A percentile compares a stretch with the other conserved stretches of the same genome.
phyloP scores from a whole-genome alignment of 164 flowering plant species.

The Santalum album region DNA sequence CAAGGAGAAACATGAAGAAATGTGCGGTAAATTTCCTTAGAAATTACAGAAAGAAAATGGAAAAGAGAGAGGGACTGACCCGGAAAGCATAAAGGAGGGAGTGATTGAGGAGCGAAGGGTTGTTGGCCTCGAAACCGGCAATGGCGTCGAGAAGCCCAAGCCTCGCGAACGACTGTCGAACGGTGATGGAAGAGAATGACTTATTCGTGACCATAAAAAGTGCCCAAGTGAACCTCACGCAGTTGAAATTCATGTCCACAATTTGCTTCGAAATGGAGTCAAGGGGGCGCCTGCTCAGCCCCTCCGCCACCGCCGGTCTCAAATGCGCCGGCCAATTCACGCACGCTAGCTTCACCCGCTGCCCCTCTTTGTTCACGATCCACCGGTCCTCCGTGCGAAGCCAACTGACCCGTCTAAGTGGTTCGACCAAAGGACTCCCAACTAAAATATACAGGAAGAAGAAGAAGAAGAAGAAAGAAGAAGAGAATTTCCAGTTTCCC shows the following conservation, averaged over 20 bases:
- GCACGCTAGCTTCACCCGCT: slow-evolving; percentile 13
- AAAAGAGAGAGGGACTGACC: background rate
- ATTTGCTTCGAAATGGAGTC: slow-evolving; percentile 5
- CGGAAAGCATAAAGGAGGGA: slow-evolving; percentile 5
- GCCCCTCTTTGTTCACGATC: slow-evolving; percentile 6
- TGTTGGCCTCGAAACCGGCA: slow-evolving; percentile 7
- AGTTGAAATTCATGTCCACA: slow-evolving; percentile 6
- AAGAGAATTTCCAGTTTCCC: too few relatives aligned
- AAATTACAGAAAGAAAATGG: too few relatives aligned
- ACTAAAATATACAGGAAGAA: too few relatives aligned
- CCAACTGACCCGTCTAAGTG: too few relatives aligned
- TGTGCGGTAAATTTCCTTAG: too few relatives aligned
- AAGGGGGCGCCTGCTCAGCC: slow-evolving; percentile 9
- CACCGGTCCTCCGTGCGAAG: too few relatives aligned
- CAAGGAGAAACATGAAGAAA: too few relatives aligned
- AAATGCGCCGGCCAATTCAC: slow-evolving; percentile 10
- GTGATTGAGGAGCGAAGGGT: slow-evolving; percentile 2
- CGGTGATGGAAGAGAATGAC: slow-evolving; percentile 3
- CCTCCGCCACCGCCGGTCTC: slow-evolving; percentile 8
- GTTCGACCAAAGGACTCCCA: too few relatives aligned
- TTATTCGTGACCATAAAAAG: slow-evolving; percentile 1
- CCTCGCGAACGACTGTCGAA: slow-evolving; percentile 2
- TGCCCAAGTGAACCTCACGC: slow-evolving; percentile 11
- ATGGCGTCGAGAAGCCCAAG: slow-evolving; percentile 3
- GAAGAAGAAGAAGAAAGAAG: too few relatives aligned